phyloP scores from a whole-genome alignment of 805 yeast species.

The Candida germanica region DNA sequence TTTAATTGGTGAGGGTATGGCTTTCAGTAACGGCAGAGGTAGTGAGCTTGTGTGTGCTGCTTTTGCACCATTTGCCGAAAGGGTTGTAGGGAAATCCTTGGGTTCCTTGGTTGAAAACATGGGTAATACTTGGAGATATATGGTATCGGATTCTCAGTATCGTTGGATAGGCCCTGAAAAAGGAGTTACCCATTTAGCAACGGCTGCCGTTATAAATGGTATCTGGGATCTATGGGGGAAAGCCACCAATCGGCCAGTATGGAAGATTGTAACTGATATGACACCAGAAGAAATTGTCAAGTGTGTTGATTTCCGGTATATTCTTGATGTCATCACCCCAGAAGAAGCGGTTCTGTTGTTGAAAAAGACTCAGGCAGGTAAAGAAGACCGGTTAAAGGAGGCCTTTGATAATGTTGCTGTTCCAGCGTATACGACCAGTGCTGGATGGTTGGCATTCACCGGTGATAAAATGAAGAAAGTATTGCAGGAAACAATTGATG shows the following conservation, averaged over 20 bases:
- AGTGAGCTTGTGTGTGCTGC: conserved; percentile 20
- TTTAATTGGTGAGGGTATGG: conserved; percentile 39
- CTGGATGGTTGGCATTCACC: conserved; percentile 43
- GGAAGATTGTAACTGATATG: conserved; percentile 41
- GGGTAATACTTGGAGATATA: conserved; percentile 39
- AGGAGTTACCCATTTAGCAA: conserved; percentile 39
- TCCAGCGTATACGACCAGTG: conserved; percentile 44
- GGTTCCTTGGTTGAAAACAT: conserved; percentile 31
- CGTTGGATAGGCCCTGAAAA: conserved; percentile 48
- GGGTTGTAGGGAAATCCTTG: conserved; percentile 30
- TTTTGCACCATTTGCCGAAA: conserved; percentile 33
- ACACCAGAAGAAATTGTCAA: conserved; percentile 39
- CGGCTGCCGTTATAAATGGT: conserved; percentile 40
- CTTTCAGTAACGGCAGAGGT: conserved; percentile 23
- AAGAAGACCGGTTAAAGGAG: conserved; percentile 16
- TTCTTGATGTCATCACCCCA: conserved; percentile 43
- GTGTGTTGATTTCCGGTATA: conserved; percentile 41
- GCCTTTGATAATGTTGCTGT: conserved; percentile 34
- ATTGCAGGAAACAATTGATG: conserved; percentile 25
- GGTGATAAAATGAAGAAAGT: conserved; percentile 37
- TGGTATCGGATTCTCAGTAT: conserved; percentile 38
- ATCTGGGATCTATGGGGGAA: conserved; percentile 46
- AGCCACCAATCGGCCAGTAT: conserved; percentile 33
- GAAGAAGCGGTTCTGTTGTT: conserved; percentile 36
- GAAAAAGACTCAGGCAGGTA: conserved; percentile 24